Evolutionary conservation across 148 eudicot species (phyloP).

Genomic region (Amaranthus hypochondriacus): DNA sequence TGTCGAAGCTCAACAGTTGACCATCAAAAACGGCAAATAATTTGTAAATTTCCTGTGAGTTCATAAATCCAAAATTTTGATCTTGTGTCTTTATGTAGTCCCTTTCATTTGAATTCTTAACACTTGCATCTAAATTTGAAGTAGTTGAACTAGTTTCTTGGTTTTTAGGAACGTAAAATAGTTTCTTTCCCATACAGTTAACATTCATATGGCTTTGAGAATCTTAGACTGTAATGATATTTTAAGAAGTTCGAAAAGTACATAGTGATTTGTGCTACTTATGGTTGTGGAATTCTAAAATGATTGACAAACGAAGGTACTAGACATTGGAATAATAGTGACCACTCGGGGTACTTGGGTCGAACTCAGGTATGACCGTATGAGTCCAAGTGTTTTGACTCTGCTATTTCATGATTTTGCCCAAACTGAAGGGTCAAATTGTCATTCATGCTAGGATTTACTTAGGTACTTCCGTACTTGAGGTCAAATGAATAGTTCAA

Average conservation of each 20-base stretch:
- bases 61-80: not conserved
- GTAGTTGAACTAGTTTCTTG: not conserved
- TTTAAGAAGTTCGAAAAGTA: not conserved
- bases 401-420: no score
- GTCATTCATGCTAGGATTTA: no score
- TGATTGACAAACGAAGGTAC: not conserved
- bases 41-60: constrained; percentile 34
- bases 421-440: no score
- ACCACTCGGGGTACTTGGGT: not conserved
- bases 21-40: not conserved
- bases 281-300: not conserved
- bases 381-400: no score
- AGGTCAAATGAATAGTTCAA: no score
- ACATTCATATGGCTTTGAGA: not conserved
- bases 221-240: not conserved
- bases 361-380: no score
- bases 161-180: not conserved
- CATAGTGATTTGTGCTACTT: not conserved
- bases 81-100: not conserved
- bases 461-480: no score
- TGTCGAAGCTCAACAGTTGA: constrained; percentile 82
- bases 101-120: not conserved
- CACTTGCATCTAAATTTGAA: not conserved
- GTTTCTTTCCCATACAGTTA: not conserved
- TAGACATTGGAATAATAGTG: not conserved